Evolutionary conservation across 1,284 basidiomycete genomes (phyloP).

Genomic region (Apiotrichum montevideense): DNA sequence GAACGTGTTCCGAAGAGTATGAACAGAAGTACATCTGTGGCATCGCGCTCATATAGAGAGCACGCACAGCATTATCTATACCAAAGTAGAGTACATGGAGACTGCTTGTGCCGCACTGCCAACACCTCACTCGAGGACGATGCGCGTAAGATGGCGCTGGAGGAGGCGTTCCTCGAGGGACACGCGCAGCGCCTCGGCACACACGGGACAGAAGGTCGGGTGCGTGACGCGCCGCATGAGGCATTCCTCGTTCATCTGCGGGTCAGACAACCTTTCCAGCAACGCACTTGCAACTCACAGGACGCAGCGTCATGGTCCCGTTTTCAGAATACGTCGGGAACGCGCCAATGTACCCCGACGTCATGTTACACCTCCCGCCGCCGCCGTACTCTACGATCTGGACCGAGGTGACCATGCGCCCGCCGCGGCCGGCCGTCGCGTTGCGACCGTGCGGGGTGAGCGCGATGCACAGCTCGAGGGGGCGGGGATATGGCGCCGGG

Average conservation of each 20-base stretch:
- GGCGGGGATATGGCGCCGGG: neutral
- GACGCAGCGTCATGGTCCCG: conserved; percentile 34
- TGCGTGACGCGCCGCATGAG: conserved; percentile 67
- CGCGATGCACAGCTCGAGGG: conserved; percentile 53
- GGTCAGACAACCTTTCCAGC: neutral
- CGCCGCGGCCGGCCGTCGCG: conserved; percentile 55
- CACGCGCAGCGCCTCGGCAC: conserved; percentile 57
- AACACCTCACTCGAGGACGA: no score
- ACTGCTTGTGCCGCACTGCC: no score
- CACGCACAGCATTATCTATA: no score
- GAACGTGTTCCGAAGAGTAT: no score
- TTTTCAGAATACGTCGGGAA: conserved; percentile 60
- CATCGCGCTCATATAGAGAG: no score
- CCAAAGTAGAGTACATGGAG: no score
- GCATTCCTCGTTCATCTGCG: conserved; percentile 67
- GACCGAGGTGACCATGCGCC: conserved; percentile 58
- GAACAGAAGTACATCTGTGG: no score
- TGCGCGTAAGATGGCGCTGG: conserved; percentile 9
- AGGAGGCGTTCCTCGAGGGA: conserved; percentile 31
- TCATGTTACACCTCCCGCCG: conserved; percentile 57
- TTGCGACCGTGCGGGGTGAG: conserved; percentile 54
- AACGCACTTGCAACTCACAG: conserved; percentile 20
- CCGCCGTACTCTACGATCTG: conserved; percentile 72
- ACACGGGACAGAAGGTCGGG: conserved; percentile 62
- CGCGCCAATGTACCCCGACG: conserved; percentile 59